Evolutionary conservation across 208 protist genomes (phyloP).

Genomic region (Trichomonas vaginalis): DNA sequence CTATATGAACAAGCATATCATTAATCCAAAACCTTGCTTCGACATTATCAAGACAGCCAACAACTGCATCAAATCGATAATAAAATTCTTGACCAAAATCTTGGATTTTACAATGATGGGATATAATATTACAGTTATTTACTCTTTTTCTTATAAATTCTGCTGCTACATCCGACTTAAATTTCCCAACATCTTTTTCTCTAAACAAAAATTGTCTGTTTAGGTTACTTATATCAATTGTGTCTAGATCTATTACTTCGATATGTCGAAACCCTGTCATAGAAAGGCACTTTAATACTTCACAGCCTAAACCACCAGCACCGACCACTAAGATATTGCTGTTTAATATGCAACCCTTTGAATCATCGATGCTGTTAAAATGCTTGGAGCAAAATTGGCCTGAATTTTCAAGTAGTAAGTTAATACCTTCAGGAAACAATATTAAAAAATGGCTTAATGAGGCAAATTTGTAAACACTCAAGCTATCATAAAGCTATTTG

Average conservation of each 20-base stretch:
- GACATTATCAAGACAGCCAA: conserved; percentile 26
- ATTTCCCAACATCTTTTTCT: conserved; percentile 46
- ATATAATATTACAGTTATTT: conserved; percentile 55
- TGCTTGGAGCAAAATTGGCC: too few relatives aligned
- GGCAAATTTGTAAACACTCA: too few relatives aligned
- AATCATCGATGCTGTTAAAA: too few relatives aligned
- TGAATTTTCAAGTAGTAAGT: too few relatives aligned
- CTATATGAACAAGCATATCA: conserved; percentile 11
- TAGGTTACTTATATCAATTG: conserved; percentile 70
- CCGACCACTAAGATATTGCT: conserved; percentile 57
- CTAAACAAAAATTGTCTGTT: conserved; percentile 75
- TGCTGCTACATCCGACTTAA: conserved; percentile 60
- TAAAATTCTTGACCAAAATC: conserved; percentile 27
- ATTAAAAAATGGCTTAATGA: too few relatives aligned
- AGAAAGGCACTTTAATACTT: conserved; percentile 69
- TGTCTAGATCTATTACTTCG: conserved; percentile 76
- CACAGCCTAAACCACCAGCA: conserved; percentile 71
- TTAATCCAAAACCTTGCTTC: conserved; percentile 79
- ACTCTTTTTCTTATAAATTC: conserved; percentile 62
- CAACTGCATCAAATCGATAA: conserved; percentile 27
- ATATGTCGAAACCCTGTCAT: conserved; percentile 55
- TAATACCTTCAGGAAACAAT: too few relatives aligned
- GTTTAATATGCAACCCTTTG: neutral
- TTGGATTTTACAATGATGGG: conserved; percentile 27
- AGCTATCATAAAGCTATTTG: too few relatives aligned